Conservation (phyloP, 140 eudicot genomes). For the Oenanthe javanica region DNA sequence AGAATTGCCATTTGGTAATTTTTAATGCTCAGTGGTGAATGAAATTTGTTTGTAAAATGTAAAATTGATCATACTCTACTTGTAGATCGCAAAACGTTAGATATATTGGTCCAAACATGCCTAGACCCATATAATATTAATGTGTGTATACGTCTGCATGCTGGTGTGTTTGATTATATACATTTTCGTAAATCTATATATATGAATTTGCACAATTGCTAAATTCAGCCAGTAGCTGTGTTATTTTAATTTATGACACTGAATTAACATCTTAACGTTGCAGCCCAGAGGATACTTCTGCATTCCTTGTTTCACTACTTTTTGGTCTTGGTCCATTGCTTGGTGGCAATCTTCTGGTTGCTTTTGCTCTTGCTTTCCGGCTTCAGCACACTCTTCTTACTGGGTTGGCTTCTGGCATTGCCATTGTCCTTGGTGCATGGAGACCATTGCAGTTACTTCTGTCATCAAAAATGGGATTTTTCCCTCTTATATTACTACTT, state of each 20-base stretch:
- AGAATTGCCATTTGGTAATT: background rate
- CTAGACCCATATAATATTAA: background rate
- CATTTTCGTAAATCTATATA: background rate
- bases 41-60: background rate
- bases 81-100: background rate
- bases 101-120: background rate
- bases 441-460: constrained; percentile 72
- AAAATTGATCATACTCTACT: background rate
- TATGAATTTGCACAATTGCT: background rate
- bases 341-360: constrained; percentile 72
- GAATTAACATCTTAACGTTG: constrained; percentile 13
- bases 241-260: constrained; percentile 8
- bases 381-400: constrained; percentile 79
- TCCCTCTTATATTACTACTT: constrained; percentile 50
- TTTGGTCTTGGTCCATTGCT: constrained; percentile 93
- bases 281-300: constrained; percentile 89
- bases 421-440: constrained; percentile 83
- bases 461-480: constrained; percentile 50
- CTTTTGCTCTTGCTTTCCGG: constrained; percentile 65
- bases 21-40: background rate
- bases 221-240: background rate
- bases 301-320: constrained; percentile 77
- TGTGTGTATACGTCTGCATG: background rate
- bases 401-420: constrained; percentile 77
- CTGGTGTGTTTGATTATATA: background rate